Base-by-base conservation (phyloP, 345 rosid genomes). In the Garcia nutans region DNA sequence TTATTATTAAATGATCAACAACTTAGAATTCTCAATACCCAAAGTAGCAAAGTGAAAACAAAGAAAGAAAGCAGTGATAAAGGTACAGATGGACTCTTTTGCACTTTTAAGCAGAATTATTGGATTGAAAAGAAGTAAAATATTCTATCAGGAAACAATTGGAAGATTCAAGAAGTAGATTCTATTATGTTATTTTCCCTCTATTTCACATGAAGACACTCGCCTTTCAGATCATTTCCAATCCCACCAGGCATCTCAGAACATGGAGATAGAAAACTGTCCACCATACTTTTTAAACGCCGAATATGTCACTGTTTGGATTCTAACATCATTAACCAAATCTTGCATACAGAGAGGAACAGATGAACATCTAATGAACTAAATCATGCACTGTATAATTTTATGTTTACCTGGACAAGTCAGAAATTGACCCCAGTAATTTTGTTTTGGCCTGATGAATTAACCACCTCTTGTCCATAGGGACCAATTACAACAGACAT, bases 211-310 rank as follows among this genome's bases (percentile, higher is more conserved):
- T 15, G 31, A 33, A 10, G 65, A 19, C 28, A 13, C 3, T 16
- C 17, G 19, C 33, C 7, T 3, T 42, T 33, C 8, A 72, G 16
- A 72, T 23, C 65, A 72, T 42, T 42, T 55, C 72, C 72, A 22
- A 71, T 33, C 57, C 56, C 54, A n/a, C 37, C 12, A 56, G 37
- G 37, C 65, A 71, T 58, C 65, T n/a, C 47, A 41, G 45, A 57
- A 22, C 22, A 71, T 71, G 55, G 33, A 37, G 41, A 41, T 42
- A 49, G 33, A 37, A 57, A 16, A 17, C 22, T 15, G 33, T 58
- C 41, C 50, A 1, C 74, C 52, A 15, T 22, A 37, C 41, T 37
- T 37, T 37, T 37, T 37, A 37, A 37, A 37, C 41, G 41, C 41
- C 0, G 41, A 31, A 22, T 63, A 63, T 62, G 44, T 24, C 20